Percentiles rank a stretch among this genome's conserved stretches.
Conservation (phyloP, 1,284 basidiomycete genomes). For the Pisolithus thermaeus region DNA sequence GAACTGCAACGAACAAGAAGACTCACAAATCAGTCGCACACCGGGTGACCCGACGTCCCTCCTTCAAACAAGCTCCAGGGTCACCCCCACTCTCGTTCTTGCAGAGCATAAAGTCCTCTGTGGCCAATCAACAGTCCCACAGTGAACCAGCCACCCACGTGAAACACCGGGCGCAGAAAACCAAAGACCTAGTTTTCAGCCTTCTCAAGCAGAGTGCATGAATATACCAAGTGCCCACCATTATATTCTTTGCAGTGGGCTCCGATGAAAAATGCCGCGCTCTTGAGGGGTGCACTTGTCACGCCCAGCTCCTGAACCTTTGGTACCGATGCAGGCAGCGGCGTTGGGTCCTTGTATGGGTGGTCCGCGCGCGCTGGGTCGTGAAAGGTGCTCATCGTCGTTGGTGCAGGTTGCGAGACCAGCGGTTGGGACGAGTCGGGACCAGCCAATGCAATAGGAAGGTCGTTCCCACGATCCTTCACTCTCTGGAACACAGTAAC, state of each 20-base stretch:
- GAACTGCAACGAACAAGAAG: not conserved
- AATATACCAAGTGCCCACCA: conserved; percentile 52
- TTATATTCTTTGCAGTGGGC: conserved; percentile 95
- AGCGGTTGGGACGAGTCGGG: not conserved
- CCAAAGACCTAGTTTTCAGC: too few relatives aligned
- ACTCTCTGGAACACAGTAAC: too few relatives aligned
- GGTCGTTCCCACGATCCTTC: conserved; percentile 15
- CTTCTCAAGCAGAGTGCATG: too few relatives aligned
- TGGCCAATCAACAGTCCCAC: not conserved
- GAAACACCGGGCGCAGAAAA: too few relatives aligned
- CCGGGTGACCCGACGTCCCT: conserved; percentile 93
- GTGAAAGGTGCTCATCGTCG: conserved; percentile 50
- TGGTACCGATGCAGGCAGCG: conserved; percentile 70
- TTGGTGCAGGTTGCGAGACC: not conserved
- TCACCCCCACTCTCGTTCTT: conserved; percentile 83
- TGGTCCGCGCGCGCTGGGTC: conserved; percentile 34
- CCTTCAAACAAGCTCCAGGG: conserved; percentile 92
- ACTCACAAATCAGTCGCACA: conserved; percentile 93
- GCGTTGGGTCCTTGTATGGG: conserved; percentile 68
- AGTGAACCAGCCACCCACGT: not conserved
- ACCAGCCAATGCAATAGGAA: conserved; percentile 13
- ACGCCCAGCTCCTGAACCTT: conserved; percentile 88
- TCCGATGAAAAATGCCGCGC: conserved; percentile 96
- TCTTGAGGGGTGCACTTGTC: conserved; percentile 93
- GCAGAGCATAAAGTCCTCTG: conserved; percentile 99